Evolutionary conservation across 441 rosid species (phyloP), one percentile per base, ranked within the genome.

Genomic region (Theobroma grandiflorum): DNA sequence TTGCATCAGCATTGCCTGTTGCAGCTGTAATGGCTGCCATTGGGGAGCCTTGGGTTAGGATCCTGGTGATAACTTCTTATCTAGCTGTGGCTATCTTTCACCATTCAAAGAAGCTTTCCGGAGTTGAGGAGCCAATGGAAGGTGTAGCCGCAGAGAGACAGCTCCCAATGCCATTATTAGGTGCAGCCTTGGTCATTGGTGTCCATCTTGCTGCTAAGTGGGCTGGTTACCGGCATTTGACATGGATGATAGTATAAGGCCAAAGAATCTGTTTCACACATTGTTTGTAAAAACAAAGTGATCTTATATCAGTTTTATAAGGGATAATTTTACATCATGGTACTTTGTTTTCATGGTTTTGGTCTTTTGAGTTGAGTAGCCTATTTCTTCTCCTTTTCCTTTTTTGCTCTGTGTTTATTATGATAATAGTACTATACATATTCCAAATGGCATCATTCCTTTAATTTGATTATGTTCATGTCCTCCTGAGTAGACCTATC

Each of bases 1-100:
- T 96, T 73, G 86, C 95, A 6, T 91, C 97, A 14, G 94, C 91
- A 49, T 80, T 96, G 77, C 98, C 98, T 66, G 91, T 80, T 42
- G 95, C 92, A 69, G 93, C 99, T 87, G 91, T 88, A n/a, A 64
- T 91, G 72, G 96, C 94, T 75, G 98, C 93, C 26, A 82, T 93
- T 7, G 97, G 99, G 18, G 95, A 93, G 81, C 95, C 94, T 42
- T 96, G 99, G 99, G 92, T 94, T 76, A 87, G 99, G 84, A 80
- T 89, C 16, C 57, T 89, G 76, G 92, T 79, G 0, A 82, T 94
- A 65, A 72, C 79, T 80, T 89, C 88, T 5, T 96, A 87, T 83
- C 69, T 87, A 20, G 90, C 89, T 80, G 86, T 94, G 26, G 98
- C 98, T 70, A 86, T 92, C 78, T 88, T 59, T 75, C 89, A 92